Evolutionary conservation across 352 stramenopile genomes (phyloP).

Genomic region (Albugo laibachii): DNA sequence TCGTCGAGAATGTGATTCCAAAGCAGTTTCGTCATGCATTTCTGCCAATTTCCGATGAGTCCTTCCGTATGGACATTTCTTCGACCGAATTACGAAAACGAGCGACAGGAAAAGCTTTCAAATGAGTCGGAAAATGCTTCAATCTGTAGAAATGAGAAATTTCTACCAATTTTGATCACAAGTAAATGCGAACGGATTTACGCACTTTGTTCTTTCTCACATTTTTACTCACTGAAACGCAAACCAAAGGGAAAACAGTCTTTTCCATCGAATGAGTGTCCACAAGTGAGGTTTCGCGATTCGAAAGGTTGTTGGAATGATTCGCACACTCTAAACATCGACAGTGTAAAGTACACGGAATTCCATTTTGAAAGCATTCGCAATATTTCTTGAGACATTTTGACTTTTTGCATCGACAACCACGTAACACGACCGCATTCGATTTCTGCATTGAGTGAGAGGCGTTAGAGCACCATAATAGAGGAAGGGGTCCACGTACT

Average conservation of each 20-base stretch:
- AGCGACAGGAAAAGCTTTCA: background rate
- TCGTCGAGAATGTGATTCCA: conserved; percentile 30
- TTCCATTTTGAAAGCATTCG: conserved; percentile 92
- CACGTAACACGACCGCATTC: conserved; percentile 46
- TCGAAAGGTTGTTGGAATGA: conserved; percentile 7
- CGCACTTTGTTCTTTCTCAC: conserved; percentile 31
- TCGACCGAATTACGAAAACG: conserved; percentile 55
- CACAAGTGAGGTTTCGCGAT: background rate
- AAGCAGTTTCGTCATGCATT: conserved; percentile 40
- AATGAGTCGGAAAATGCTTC: too few relatives aligned
- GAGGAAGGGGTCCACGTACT: conserved; percentile 8
- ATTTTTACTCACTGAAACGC: conserved; percentile 55
- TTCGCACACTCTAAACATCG: conserved; percentile 93
- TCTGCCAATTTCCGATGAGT: conserved; percentile 32
- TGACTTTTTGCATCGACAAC: conserved; percentile 94
- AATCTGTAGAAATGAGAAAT: too few relatives aligned
- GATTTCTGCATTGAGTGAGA: conserved; percentile 20
- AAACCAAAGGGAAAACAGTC: conserved; percentile 26
- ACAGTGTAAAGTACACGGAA: conserved; percentile 81
- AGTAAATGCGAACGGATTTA: conserved; percentile 27
- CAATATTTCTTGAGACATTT: conserved; percentile 98
- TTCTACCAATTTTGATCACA: conserved; percentile 4
- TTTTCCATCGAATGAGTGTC: conserved; percentile 13
- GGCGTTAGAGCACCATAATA: background rate
- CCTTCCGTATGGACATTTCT: conserved; percentile 77